Conservation (phyloP, 495 filamentous ascomycete genomes). For the Penicillium waksmanii region DNA sequence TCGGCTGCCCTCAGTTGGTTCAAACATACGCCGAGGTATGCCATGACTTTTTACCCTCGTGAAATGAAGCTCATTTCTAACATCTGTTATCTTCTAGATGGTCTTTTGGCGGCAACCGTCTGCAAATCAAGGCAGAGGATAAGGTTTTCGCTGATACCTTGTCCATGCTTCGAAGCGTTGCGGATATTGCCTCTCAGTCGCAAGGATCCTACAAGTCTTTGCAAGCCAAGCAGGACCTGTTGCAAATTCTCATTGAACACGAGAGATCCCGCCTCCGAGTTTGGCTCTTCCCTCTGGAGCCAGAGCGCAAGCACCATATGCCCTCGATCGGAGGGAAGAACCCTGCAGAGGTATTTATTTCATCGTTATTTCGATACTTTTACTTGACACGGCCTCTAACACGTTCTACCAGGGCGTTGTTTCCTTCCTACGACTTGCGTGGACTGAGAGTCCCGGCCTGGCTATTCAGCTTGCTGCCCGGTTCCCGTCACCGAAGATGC, state of each 20-base stretch:
- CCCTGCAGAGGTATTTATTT: constrained; percentile 34
- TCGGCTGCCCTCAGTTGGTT: constrained; percentile 91
- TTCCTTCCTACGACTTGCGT: constrained; percentile 75
- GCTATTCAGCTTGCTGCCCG: constrained; percentile 80
- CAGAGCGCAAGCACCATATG: constrained; percentile 62
- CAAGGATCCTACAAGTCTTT: constrained; percentile 64
- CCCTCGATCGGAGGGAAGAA: constrained; percentile 39
- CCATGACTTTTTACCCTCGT: not conserved
- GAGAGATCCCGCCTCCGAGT: constrained; percentile 82
- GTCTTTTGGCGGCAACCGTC: constrained; percentile 92
- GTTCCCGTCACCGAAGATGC: constrained; percentile 74
- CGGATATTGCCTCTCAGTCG: constrained; percentile 57
- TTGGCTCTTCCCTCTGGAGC: constrained; percentile 85
- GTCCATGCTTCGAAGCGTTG: constrained; percentile 58
- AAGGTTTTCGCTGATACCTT: constrained; percentile 79
- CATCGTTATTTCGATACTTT: constrained; percentile 12
- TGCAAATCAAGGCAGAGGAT: constrained; percentile 92
- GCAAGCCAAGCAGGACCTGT: constrained; percentile 76
- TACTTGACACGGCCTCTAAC: constrained; percentile 11
- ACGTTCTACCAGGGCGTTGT: constrained; percentile 32
- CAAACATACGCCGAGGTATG: constrained; percentile 67
- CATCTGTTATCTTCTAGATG: constrained; percentile 51
- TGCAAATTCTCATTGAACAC: constrained; percentile 78
- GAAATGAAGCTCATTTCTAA: constrained; percentile 10
- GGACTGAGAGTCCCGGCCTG: constrained; percentile 78